Base-by-base conservation (phyloP, 2,329 filamentous ascomycete species). In the Xylaria digitata region DNA sequence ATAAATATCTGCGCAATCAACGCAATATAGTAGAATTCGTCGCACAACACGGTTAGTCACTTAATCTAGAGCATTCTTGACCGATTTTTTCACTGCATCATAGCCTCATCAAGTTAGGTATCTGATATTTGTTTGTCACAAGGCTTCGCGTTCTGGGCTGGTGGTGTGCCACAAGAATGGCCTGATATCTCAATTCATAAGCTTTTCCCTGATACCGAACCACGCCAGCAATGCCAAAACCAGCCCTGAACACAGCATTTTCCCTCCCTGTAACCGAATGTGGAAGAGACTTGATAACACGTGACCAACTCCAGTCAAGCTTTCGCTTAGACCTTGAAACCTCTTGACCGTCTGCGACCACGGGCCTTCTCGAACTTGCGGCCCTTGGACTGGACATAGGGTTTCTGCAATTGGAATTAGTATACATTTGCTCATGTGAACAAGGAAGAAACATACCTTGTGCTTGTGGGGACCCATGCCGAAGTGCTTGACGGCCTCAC, bases 311-410 rank as follows among this genome's bases (percentile, higher is more conserved):
- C 73, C 72, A 75, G 63, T 56, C 71, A 75, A 67, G 69, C 59
- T 60, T 71, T 85, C 74, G 83, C 82, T 93, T 97, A 99, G 82
- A 99, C 96, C 94, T 99, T 99, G 94, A 99, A 99, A 89, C 96
- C 96, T 81, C 92, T 90, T 79, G 94, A 98, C 83, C 94, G 89
- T 91, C 96, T 96, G 86, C 96, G 94, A 85, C 96, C 96, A 96
- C 96, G 94, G 80, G 94, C 96, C 80, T 90, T 89, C 91, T 99
- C 96, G 88, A 99, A 99, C 89, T 99, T 99, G 86, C 96, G 92
- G 81, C 96, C 96, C 92, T 99, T 99, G 88, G 93, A 97, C 85
- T 93, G 89, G 80, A 99, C 89, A 78, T 97, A 92, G 77, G 95
- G 95, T 90, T 97, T 98, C 95, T 96, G 75, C 69, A 78, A 46